Evolutionary conservation across 257 asterid species (phyloP), one percentile per base, ranked within the genome.

Genomic region (Solanum dulcamara): DNA sequence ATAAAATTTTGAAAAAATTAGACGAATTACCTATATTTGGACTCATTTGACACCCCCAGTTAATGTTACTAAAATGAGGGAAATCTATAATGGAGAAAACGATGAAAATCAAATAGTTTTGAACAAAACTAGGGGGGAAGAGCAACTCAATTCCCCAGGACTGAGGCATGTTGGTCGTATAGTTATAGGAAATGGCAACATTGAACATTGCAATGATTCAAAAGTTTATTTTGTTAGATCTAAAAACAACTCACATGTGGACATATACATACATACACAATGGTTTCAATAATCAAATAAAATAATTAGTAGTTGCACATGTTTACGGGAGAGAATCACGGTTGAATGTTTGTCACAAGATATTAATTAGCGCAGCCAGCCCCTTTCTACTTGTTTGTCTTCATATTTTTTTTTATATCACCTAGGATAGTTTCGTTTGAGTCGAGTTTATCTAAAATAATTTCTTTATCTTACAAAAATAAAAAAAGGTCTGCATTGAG

Each of bases 321-420:
- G 94, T 87, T 89, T 87, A 86, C 20, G 28, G 89, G 94, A 93
- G 95, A 91, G 93, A 93, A 94, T 94, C 97, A 70, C 93, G 95
- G 94, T 44, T 90, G 93, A 83, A 92, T 90, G 93, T 94, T 93
- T 94, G 98, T 90, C 94, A 24, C 85, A 57, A 60, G 33, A 67
- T 75, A 42, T 40, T 38, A 13, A 74, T 42, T 40, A 74, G 30
- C 33, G 17, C 66, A 57, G 30, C 66, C 66, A n/a, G 15, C n/a
- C 48, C 15, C 48, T 68, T 35, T 32, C 44, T 57, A 57, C 28
- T 57, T 7, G 24, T 53, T 53, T 22, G 60, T 53, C 2, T 53
- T 7, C 60, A n/a, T n/a, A n/a, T n/a, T n/a, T n/a, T 20, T 53
- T 20, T 53, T 53, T 53, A 53, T 53, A 6, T 53, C 60, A 20